A percentile compares a stretch with the other conserved stretches of the same genome.
Conservation (phyloP, 192 early-diverging fungal species). For the Gamsiella multidivaricata region DNA sequence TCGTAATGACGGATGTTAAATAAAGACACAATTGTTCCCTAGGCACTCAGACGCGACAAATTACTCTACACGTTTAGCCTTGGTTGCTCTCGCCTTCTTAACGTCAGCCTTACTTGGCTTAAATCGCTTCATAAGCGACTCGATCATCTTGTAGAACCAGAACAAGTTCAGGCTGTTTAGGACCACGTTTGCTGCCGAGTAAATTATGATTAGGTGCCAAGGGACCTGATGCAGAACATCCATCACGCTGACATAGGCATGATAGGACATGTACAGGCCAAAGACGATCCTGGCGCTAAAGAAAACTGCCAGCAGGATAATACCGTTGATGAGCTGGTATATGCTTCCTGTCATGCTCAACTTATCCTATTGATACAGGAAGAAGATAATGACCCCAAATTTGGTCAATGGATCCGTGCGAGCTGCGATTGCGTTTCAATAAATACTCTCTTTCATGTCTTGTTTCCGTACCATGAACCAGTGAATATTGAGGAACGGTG, state of each 20-base stretch:
- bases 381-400: too few relatives aligned
- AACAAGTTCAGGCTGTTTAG: slow-evolving; percentile 74
- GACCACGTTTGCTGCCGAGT: slow-evolving; percentile 66
- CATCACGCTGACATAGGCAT: slow-evolving; percentile 57
- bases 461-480: slow-evolving; percentile 68
- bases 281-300: slow-evolving; percentile 80
- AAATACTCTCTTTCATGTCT: background rate
- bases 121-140: slow-evolving; percentile 56
- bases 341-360: slow-evolving; percentile 81
- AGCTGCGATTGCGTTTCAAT: too few relatives aligned
- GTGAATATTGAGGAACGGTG: slow-evolving; percentile 91
- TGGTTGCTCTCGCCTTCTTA: background rate
- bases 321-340: slow-evolving; percentile 86
- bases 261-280: slow-evolving; percentile 79
- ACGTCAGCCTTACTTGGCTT: slow-evolving; percentile 9
- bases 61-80: too few relatives aligned
- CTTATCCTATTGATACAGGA: slow-evolving; percentile 74
- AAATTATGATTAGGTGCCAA: slow-evolving; percentile 56
- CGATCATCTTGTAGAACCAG: slow-evolving; percentile 70
- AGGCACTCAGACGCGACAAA: too few relatives aligned
- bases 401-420: too few relatives aligned
- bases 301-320: slow-evolving; percentile 80
- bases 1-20: too few relatives aligned
- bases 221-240: slow-evolving; percentile 51
- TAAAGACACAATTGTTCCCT: too few relatives aligned